Base-by-base conservation (phyloP, 257 asterid genomes). In the Cordia subcordata region DNA sequence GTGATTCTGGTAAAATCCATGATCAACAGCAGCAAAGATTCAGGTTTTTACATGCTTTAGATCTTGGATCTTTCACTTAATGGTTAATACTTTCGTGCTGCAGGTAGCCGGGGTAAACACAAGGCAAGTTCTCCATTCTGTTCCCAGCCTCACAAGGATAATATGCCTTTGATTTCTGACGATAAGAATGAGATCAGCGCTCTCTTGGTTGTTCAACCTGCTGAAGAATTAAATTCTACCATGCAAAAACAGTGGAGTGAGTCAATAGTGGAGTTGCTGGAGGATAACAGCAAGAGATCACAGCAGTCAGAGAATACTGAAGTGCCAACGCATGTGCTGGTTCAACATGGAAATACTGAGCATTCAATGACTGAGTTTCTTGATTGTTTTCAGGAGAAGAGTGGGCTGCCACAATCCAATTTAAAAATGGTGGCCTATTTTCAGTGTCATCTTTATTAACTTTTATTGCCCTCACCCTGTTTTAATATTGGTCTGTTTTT, bases 311-410 rank as follows among this genome's bases (percentile, higher is more conserved):
- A 63, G 68, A 65, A 66, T 39, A 46, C 54, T 62, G 49, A 33
- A 45, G 64, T 68, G 47, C 71, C 79, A 53, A 61, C 73, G 56
- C 86, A 80, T 63, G 70, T 56, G 67, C 58, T 59, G 50, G 67
- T 67, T 60, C 65, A 61, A 51, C 67, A 65, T 67, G 74, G 71
- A 46, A 57, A 21, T 23, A 69, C 59, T 57, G 81, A 67, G 71
- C 81, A 76, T 60, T 85, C 96, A 40, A 75, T 85, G 90, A 81
- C 90, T 58, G 90, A 85, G 57, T 71, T 81, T 76, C 80, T 80
- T 49, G 82, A 84, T 65, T 62, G 84, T 71, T 86, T 78, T 62
- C 73, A 73, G 54, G 84, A 72, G 64, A 72, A 67, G 70, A 78
- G 62, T 64, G 74, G 59, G 54, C 70, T 8, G 53, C 76, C 40